These are phyloP conservation scores for Colletotrichum limetticola DNA, from an alignment of 2,329 filamentous ascomycete species.

Conservation along the genomic window DNA sequence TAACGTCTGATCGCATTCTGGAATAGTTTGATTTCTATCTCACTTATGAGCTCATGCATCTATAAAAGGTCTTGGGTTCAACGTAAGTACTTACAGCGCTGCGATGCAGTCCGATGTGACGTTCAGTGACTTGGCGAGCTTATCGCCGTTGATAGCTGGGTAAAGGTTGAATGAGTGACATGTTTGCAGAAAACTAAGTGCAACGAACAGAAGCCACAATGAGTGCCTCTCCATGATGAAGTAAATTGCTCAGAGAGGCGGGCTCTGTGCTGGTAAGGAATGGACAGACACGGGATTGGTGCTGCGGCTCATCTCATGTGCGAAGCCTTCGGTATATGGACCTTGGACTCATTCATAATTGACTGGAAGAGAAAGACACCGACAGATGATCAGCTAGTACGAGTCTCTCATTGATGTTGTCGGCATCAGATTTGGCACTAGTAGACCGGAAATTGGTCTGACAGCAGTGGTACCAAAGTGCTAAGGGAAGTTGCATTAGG, in stretches of 20 bases:
- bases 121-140: not conserved
- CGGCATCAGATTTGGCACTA: not conserved
- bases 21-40: not conserved
- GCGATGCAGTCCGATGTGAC: not conserved
- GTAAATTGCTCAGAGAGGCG: not conserved
- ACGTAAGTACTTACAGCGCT: not conserved
- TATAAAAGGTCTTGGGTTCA: fast-evolving
- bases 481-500: not conserved
- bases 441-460: not conserved
- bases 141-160: not conserved
- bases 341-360: not conserved
- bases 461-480: not conserved
- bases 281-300: not conserved
- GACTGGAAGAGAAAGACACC: not conserved
- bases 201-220: not conserved
- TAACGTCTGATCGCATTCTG: slow-evolving; percentile 6
- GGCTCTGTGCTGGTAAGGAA: not conserved
- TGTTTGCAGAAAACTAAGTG: not conserved
- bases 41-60: fast-evolving
- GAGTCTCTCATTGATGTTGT: not conserved
- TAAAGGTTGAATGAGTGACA: slow-evolving; percentile 1
- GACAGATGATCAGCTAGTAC: not conserved
- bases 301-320: not conserved
- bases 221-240: not conserved
- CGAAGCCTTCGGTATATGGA: not conserved